Evolutionary conservation across 768 basidiomycete genomes (phyloP).

Genomic region (Podaxis rugospora): DNA sequence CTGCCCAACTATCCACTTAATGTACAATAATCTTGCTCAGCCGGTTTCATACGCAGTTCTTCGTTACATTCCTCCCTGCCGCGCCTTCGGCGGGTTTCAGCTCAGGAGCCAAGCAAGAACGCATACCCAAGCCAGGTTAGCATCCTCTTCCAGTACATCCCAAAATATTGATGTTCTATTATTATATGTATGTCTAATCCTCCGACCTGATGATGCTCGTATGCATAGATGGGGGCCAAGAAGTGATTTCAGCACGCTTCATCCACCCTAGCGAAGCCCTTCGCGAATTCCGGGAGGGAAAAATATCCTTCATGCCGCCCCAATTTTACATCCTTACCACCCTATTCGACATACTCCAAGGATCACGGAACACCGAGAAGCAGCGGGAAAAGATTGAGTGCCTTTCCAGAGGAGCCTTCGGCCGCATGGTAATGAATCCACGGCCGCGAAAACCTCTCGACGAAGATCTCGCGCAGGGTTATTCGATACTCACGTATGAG

Average conservation of each 20-base stretch:
- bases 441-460: conserved; percentile 22
- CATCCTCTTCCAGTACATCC: background rate
- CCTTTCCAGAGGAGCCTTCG: conserved; percentile 55
- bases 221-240: conserved; percentile 53
- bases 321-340: conserved; percentile 70
- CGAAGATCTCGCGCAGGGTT: conserved; percentile 36
- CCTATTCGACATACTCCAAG: conserved; percentile 47
- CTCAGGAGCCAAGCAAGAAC: conserved; percentile 50
- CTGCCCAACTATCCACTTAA: background rate
- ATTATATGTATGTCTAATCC: background rate
- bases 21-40: conserved; percentile 26
- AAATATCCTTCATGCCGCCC: conserved; percentile 66
- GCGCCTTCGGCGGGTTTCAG: conserved; percentile 43
- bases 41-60: conserved; percentile 72
- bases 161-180: background rate
- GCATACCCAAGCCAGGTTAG: conserved; percentile 54
- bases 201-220: background rate
- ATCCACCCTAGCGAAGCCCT: conserved; percentile 51
- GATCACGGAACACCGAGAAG: conserved; percentile 32
- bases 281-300: conserved; percentile 41
- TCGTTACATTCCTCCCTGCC: conserved; percentile 52
- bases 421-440: conserved; percentile 58
- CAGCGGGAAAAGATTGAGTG: conserved; percentile 42
- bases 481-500: conserved; percentile 55
- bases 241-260: conserved; percentile 68